These are phyloP conservation scores for Canna indica DNA, from an alignment of 176 grass and related monocot genomes.

Conservation along the genomic window DNA sequence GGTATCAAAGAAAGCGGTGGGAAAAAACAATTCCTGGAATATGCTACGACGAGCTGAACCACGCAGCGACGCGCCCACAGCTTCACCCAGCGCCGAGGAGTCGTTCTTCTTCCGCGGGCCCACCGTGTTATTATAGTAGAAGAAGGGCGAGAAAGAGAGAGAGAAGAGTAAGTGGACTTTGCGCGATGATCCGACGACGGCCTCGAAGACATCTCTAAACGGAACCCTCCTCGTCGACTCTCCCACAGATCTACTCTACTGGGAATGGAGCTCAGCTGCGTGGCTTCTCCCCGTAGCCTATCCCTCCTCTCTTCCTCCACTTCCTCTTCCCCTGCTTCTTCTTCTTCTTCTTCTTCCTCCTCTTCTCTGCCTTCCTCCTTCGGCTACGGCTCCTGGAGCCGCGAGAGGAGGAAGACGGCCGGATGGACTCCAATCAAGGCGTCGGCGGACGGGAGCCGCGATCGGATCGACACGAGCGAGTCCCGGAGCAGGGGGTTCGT, in stretches of 20 bases:
- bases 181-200: background rate
- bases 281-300: slow-evolving; percentile 6
- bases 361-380: slow-evolving; percentile 3
- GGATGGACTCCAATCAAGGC: slow-evolving; percentile 17
- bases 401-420: slow-evolving; percentile 13
- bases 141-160: background rate
- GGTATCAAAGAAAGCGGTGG: background rate
- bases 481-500: background rate
- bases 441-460: slow-evolving; percentile 24
- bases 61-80: background rate
- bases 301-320: slow-evolving; percentile 23
- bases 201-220: background rate
- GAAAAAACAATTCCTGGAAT: background rate
- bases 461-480: slow-evolving; percentile 11
- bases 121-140: no score
- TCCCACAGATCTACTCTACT: background rate
- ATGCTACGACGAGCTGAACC: background rate
- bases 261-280: slow-evolving; percentile 30
- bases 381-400: background rate
- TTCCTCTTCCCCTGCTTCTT: background rate
- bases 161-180: background rate
- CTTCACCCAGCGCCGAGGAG: background rate
- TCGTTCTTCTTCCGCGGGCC: background rate
- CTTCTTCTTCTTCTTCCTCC: slow-evolving; percentile 6
- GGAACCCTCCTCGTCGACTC: background rate